These are phyloP conservation scores for Exophiala viscosa DNA, from an alignment of 2,329 filamentous ascomycete species.

Conservation along the genomic window DNA sequence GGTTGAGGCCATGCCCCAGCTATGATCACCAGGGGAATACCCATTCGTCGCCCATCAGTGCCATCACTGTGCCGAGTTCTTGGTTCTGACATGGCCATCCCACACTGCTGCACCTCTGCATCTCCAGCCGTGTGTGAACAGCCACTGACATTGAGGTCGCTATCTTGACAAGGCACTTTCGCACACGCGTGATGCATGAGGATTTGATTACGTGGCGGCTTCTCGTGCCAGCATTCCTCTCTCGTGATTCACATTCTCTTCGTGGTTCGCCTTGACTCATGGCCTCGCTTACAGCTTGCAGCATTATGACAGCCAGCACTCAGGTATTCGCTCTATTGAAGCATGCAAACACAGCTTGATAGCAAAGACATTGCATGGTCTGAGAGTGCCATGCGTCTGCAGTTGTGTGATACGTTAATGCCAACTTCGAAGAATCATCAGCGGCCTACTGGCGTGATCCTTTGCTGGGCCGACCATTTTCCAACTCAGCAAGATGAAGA, in stretches of 20 bases:
- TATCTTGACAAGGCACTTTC: conserved; percentile 1
- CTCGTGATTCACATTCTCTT: conserved; percentile 14
- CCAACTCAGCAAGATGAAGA: too few species aligned
- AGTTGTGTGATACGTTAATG: not conserved
- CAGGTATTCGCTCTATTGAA: not conserved
- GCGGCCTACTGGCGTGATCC: too few species aligned
- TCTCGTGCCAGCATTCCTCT: conserved; percentile 4
- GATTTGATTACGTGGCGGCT: conserved; percentile 13
- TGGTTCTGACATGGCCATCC: conserved; percentile 9
- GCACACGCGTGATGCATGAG: conserved; percentile 9
- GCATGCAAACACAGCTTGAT: not conserved
- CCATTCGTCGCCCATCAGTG: conserved; percentile 14
- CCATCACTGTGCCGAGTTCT: conserved; percentile 5
- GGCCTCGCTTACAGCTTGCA: not conserved
- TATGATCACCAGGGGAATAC: conserved; percentile 17
- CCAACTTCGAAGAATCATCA: too few species aligned
- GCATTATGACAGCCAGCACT: not conserved
- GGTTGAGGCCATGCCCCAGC: not conserved
- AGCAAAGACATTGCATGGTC: not conserved
- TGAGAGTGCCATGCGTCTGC: not conserved
- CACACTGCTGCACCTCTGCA: conserved; percentile 9
- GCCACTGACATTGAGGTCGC: conserved; percentile 5
- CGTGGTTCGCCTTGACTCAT: not conserved
- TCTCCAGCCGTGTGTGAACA: conserved; percentile 6
- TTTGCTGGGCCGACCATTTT: too few species aligned